Evolutionary conservation across 176 grass and related monocot genomes (phyloP), one percentile per base, ranked within the genome.

Genomic region (Calamus simplicifolius): DNA sequence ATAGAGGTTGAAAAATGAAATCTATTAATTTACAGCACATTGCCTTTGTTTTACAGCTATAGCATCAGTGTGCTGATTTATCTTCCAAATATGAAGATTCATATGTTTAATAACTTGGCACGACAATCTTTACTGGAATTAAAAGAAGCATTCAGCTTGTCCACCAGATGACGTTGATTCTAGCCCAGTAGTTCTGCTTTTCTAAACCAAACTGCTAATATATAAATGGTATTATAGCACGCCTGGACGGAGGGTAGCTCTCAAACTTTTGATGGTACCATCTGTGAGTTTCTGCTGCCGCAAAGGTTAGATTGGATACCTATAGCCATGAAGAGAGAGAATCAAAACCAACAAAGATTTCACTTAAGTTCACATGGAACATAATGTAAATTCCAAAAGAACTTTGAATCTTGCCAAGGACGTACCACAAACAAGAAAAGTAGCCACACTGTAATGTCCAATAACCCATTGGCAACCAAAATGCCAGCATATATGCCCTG

Each of bases 191-290:
- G 35, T 43, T 43, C 0, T 12, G 35, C 8, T 13, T 43, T 28
- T 52, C 38, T 27, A 58, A 19, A 61, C 2, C 10, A 74, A 16
- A 43, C 35, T 43, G 35, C 72, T 96, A 96, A 53, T 78, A 90
- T 65, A 90, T 51, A 63, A 80, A 96, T 61, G 91, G 86, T 62
- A 90, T 88, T 35, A 90, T 87, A 7, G 92, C 92, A 35, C 75
- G 80, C 6, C 80, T 76, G 58, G 38, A 79, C 57, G 70, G 57
- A 35, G 92, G 83, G 65, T 96, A 96, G 59, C 85, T 77, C 49
- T 96, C 92, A 72, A 96, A 96, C 48, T 96, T 96, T 48, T 85
- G 77, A 67, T 77, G 75, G 38, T 96, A 96, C 87, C 86, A 96
- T 77, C 68, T 82, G 63, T 96, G 92, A 43, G 83, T 96, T 80